Evolutionary conservation across 257 asterid genomes (phyloP).

Genomic region (Penstemon davidsonii): DNA sequence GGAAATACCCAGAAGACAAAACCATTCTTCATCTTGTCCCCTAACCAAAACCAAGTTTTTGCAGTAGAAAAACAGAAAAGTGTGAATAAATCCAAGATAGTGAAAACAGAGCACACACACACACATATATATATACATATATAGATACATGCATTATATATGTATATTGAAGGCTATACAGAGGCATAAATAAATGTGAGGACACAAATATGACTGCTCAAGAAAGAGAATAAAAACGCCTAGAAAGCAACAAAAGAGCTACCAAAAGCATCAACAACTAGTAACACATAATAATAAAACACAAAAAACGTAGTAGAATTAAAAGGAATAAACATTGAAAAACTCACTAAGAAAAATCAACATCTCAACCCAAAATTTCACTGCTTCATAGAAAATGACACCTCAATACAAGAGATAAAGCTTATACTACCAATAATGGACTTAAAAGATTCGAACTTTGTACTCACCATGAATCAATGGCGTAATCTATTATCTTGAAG

Average conservation of each 20-base stretch:
- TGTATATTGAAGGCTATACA: slow-evolving; percentile 20
- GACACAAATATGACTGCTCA: slow-evolving; percentile 83
- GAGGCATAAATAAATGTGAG: slow-evolving; percentile 61
- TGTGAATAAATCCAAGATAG: slow-evolving; percentile 65
- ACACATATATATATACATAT: slow-evolving; percentile 21
- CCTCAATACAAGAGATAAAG: slow-evolving; percentile 35
- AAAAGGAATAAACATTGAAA: slow-evolving; percentile 88
- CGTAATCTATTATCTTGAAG: slow-evolving; percentile 29
- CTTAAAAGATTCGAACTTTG: slow-evolving; percentile 39
- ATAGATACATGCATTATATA: background rate
- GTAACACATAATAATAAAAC: slow-evolving; percentile 44
- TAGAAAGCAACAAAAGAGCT: slow-evolving; percentile 81
- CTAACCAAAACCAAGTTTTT: slow-evolving; percentile 61
- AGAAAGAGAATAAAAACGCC: slow-evolving; percentile 80
- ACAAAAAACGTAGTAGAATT: slow-evolving; percentile 34
- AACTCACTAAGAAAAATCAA: slow-evolving; percentile 54
- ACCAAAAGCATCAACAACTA: slow-evolving; percentile 48
- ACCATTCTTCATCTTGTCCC: slow-evolving; percentile 66
- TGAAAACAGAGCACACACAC: slow-evolving; percentile 48
- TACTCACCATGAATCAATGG: slow-evolving; percentile 31
- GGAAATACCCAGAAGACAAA: slow-evolving; percentile 70
- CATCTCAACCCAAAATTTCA: slow-evolving; percentile 49
- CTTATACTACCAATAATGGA: slow-evolving; percentile 18
- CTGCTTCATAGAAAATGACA: slow-evolving; percentile 64
- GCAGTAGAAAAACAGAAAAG: slow-evolving; percentile 50